Evolutionary conservation across 192 early-diverging fungal genomes (phyloP), one percentile per base, ranked within the genome.

Genomic region (Lunasporangiospora selenospora): DNA sequence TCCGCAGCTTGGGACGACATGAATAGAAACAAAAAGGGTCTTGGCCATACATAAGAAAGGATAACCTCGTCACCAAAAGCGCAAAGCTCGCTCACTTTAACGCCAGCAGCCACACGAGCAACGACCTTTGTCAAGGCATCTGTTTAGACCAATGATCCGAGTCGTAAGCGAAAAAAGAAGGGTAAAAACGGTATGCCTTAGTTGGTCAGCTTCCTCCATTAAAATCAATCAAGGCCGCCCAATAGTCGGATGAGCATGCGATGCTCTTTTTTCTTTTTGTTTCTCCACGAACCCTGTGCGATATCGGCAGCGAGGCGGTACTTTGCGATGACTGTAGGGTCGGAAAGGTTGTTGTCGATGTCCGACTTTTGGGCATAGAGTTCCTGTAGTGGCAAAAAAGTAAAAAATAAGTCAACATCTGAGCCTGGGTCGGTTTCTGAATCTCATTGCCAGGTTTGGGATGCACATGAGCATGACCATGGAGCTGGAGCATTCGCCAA

Each of bases 261-360:
- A n/a, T n/a, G n/a, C n/a, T 16, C n/a, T 24, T 18, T 56, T 54
- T 16, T 41, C 2, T 6, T 43, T 10, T 5, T 33, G n/a, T n/a
- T n/a, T n/a, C n/a, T n/a, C n/a, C 31, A 5, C 63, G 62, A 79
- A 91, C 90, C 82, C 65, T 93, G 90, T 34, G 84, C 87, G 67
- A 94, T 85, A 54, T 89, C 87, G 18, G 90, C 90, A 24, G 90
- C 87, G n/a, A 80, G 77, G 39, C 77, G 77, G 77, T 94, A 93
- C 71, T 93, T 92, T 48, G 84, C 85, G 51, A 92, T 69, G 55
- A 89, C 86, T 27, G 62, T 78, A 12, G 83, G 77, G 65, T 90
- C 79, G n/a, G 62, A 55, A 32, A 93, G 73, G 54, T 83, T 77
- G 78, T 93, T 90, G 80, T 89, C 89, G 30, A 77, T 36, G 27